Evolutionary conservation across 1,284 basidiomycete genomes (phyloP), one percentile per base, ranked within the genome.

Genomic region (Cryptococcus floricola): DNA sequence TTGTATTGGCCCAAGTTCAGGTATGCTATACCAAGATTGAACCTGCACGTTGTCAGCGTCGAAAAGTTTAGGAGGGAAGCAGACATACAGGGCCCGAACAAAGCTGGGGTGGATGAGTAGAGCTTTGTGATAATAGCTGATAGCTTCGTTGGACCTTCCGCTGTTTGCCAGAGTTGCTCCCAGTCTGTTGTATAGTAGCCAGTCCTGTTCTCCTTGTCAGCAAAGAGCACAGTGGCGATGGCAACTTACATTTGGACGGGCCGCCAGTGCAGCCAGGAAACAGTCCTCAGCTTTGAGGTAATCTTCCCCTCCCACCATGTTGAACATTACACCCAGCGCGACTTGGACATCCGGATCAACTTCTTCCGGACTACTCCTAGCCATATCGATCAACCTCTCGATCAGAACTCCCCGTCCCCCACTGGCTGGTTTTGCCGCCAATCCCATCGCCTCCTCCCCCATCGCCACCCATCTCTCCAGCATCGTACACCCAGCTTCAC

Each of bases 141-240:
- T 81, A 9, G 96, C 94, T 60, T 91, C 86, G 43, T 85, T 84
- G 18, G 90, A 85, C 50, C 83, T 82, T 0, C 95, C 94, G 64
- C 85, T 88, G 73, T 98, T 98, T 47, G 93, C 93, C 71, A 97
- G 85, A 2, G 94, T 98, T 16, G 95, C 95, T 14, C 95, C 95
- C 27, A 98, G 88, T 25, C 95, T 85, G 73, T 98, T 98, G 78
- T 93, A 97, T 60, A 99, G 77, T 48, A 95, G 79, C 88, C 91
- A 97, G 70, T 99, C 95, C 89, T 93, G 61, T 28, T 49, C 18
- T 25, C 14, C 27, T 25, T 14, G 12, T 27, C 13, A 54, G 27
- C 31, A 57, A 54, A 52, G 46, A 50, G 38, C 50, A 50, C 14
- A n/a, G 42, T 25, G 5, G 37, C 41, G 19, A 51, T 31, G 45